Conservation (phyloP, 1,284 basidiomycete genomes). For the Dichomitus squalens region DNA sequence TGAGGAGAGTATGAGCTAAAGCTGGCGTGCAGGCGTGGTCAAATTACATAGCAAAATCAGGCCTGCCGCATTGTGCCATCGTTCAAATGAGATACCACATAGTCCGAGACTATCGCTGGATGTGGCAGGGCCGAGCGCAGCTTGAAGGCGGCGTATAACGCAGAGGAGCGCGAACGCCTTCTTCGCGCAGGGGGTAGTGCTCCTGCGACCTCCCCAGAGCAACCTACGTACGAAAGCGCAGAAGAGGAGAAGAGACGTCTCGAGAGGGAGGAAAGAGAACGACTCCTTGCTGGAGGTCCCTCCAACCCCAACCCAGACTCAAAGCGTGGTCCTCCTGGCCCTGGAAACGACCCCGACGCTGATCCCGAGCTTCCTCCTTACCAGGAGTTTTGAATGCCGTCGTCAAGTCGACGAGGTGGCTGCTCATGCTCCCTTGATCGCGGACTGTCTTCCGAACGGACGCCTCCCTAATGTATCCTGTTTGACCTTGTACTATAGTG, state of each 20-base stretch:
- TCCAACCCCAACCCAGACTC: constrained; percentile 15
- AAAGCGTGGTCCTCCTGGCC: constrained; percentile 1
- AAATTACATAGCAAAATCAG: too few relatives aligned
- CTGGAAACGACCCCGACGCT: constrained; percentile 23
- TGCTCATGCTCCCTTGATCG: background rate
- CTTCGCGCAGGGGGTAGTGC: too few relatives aligned
- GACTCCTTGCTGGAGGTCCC: constrained; percentile 41
- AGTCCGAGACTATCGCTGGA: too few relatives aligned
- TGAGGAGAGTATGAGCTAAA: too few relatives aligned
- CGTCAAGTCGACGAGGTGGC: too few relatives aligned
- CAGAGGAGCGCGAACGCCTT: too few relatives aligned
- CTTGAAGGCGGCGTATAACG: too few relatives aligned
- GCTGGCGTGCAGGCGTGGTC: too few relatives aligned
- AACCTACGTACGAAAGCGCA: constrained; percentile 47
- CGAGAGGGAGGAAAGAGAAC: constrained; percentile 66
- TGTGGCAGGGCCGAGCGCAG: too few relatives aligned
- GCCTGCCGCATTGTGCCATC: too few relatives aligned
- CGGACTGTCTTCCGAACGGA: constrained; percentile 1
- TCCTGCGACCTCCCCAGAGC: too few relatives aligned
- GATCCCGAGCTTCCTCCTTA: constrained; percentile 69
- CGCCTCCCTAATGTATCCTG: background rate
- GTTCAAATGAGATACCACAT: too few relatives aligned
- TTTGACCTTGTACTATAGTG: background rate
- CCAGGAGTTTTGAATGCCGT: constrained; percentile 48
- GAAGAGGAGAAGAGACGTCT: constrained; percentile 72